Evolutionary conservation across 2,329 filamentous ascomycete species (phyloP).

Genomic region (Curvularia lunata): DNA sequence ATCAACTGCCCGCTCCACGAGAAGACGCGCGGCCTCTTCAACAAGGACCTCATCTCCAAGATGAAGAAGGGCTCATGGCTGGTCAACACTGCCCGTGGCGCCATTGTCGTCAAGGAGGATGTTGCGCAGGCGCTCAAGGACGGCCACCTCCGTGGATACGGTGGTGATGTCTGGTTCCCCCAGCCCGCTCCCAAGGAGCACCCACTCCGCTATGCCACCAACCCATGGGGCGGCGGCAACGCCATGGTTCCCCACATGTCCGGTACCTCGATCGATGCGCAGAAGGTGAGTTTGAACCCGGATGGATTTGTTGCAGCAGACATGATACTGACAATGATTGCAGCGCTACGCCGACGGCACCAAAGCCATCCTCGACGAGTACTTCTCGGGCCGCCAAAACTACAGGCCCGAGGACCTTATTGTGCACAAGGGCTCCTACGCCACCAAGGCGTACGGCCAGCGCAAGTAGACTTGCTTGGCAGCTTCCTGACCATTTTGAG

Average conservation of each 20-base stretch:
- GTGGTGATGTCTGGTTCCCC: conserved; percentile 93
- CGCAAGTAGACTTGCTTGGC: conserved; percentile 49
- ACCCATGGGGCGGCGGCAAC: conserved; percentile 95
- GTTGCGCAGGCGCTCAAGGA: conserved; percentile 91
- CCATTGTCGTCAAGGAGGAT: conserved; percentile 99
- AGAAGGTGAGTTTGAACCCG: conserved; percentile 60
- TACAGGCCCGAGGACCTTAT: conserved; percentile 93
- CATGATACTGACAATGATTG: conserved; percentile 12
- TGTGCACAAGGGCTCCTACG: conserved; percentile 87
- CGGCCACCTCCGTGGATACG: conserved; percentile 90
- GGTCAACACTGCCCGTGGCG: conserved; percentile 97
- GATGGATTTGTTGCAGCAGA: background rate
- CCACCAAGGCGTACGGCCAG: conserved; percentile 91
- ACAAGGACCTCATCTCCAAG: conserved; percentile 98
- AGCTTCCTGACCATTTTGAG: conserved; percentile 18
- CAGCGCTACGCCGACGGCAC: conserved; percentile 76
- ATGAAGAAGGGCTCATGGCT: conserved; percentile 99
- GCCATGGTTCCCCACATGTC: conserved; percentile 99
- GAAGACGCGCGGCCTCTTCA: conserved; percentile 95
- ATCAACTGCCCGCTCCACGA: conserved; percentile 99
- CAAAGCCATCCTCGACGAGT: conserved; percentile 89
- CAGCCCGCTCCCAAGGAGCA: conserved; percentile 96
- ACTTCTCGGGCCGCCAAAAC: conserved; percentile 85
- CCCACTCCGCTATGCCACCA: conserved; percentile 88
- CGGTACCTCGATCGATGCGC: conserved; percentile 96